Percentiles rank a stretch among this genome's conserved stretches.
Conservation (phyloP, 805 yeast genomes). For the Yarrowia porcina region DNA sequence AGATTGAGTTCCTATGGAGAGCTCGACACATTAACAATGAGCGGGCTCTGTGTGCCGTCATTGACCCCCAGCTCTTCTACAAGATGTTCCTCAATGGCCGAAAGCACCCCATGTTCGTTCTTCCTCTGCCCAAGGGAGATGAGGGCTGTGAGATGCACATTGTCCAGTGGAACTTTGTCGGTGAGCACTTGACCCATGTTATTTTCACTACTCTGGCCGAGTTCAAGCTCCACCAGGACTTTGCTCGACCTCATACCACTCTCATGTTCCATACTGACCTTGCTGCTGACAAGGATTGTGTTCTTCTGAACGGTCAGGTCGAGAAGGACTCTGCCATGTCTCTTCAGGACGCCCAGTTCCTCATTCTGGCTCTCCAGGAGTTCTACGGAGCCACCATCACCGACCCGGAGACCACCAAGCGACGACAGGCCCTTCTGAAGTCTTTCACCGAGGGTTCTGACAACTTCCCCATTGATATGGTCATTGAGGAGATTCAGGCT, state of each 20-base stretch:
- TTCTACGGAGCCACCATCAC: conserved; percentile 47
- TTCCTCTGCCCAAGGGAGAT: conserved; percentile 70
- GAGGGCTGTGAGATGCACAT: conserved; percentile 72
- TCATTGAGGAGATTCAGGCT: conserved; percentile 71
- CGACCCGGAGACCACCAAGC: conserved; percentile 39
- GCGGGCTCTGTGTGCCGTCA: conserved; percentile 60
- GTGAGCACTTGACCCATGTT: conserved; percentile 79
- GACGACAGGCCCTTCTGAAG: conserved; percentile 57
- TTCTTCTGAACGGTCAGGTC: conserved; percentile 81
- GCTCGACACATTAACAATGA: conserved; percentile 70
- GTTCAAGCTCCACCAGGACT: conserved; percentile 84
- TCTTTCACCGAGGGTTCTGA: conserved; percentile 69
- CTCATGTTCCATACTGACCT: conserved; percentile 83
- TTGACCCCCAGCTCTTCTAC: conserved; percentile 58
- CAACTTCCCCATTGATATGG: conserved; percentile 61
- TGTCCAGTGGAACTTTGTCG: conserved; percentile 90
- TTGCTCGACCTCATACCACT: conserved; percentile 92
- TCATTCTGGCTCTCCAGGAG: conserved; percentile 48
- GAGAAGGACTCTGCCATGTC: conserved; percentile 68
- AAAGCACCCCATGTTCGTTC: conserved; percentile 75
- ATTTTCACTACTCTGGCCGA: conserved; percentile 89
- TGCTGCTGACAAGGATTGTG: conserved; percentile 52
- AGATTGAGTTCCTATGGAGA: conserved; percentile 82
- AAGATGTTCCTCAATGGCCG: conserved; percentile 63
- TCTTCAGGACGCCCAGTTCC: conserved; percentile 70